These are phyloP conservation scores for Glutinoglossum americanum DNA, from an alignment of 495 filamentous ascomycete species.

Conservation along the genomic window DNA sequence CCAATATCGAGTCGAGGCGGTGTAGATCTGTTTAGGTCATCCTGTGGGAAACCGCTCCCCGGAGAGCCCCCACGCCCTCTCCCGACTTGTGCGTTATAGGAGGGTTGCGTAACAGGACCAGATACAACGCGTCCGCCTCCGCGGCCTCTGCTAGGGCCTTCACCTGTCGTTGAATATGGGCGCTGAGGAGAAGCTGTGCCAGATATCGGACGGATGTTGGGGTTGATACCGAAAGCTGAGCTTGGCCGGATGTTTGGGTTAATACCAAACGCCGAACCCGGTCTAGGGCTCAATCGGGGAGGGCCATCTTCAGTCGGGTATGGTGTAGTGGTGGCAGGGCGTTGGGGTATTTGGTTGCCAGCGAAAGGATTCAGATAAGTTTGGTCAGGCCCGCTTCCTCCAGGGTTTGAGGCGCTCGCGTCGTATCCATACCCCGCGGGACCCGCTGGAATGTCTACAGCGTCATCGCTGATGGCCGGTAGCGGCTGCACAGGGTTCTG, in stretches of 20 bases:
- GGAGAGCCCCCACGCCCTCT: not conserved
- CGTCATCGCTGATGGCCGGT: conserved; percentile 22
- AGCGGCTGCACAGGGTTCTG: conserved; percentile 21
- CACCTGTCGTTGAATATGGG: conserved; percentile 8
- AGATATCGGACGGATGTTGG: conserved; percentile 26
- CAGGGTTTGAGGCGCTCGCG: conserved; percentile 14
- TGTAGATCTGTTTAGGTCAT: conserved; percentile 11
- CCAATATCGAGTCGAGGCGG: conserved; percentile 29
- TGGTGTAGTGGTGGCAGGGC: conserved; percentile 32
- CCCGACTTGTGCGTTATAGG: not conserved
- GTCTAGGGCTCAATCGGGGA: conserved; percentile 17
- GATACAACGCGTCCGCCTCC: conserved; percentile 1
- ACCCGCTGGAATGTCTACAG: conserved; percentile 27
- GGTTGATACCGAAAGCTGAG: conserved; percentile 46
- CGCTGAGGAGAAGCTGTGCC: conserved; percentile 6
- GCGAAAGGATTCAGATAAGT: conserved; percentile 18
- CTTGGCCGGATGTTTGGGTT: conserved; percentile 30
- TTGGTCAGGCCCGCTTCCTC: conserved; percentile 6
- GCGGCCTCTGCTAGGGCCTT: not conserved
- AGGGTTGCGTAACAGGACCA: not conserved
- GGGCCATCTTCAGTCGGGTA: conserved; percentile 42
- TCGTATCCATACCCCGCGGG: not conserved
- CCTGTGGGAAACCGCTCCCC: conserved; percentile 3
- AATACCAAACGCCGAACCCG: conserved; percentile 12
- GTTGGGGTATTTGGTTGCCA: conserved; percentile 16